Percentiles rank a stretch among this genome's conserved stretches.
Evolutionary conservation across 805 yeast species (phyloP).

Genomic region (Tetrapisispora namnaoensis): DNA sequence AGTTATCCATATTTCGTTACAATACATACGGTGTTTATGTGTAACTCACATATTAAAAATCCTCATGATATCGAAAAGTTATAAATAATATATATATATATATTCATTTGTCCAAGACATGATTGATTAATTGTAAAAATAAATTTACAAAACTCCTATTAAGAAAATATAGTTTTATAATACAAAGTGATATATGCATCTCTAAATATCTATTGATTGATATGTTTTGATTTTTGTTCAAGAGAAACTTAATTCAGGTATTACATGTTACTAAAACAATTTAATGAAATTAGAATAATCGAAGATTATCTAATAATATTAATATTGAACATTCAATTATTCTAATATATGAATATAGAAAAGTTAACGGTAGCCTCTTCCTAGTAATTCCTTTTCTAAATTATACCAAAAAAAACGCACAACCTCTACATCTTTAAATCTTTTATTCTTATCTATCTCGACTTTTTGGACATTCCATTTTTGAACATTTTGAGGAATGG

Average conservation of each 20-base stretch:
- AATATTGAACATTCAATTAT: too few species aligned
- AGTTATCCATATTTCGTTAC: too few species aligned
- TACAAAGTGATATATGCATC: background rate
- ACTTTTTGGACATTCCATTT: constrained; percentile 86
- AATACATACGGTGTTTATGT: too few species aligned
- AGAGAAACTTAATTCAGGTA: background rate
- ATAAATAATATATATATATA: too few species aligned
- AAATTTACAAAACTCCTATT: background rate
- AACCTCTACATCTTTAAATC: constrained; percentile 85
- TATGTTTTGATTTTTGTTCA: background rate
- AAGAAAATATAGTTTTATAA: too few species aligned
- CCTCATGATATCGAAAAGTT: too few species aligned
- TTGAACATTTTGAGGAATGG: constrained; percentile 60
- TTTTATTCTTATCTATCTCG: constrained; percentile 65
- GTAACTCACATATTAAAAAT: too few species aligned
- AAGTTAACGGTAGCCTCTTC: constrained; percentile 45
- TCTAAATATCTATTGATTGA: too few species aligned
- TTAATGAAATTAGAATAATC: too few species aligned
- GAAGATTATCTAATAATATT: background rate
- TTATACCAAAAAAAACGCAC: constrained; percentile 78
- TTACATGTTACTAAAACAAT: background rate
- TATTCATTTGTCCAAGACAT: too few species aligned
- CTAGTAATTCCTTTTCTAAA: constrained; percentile 61
- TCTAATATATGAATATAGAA: too few species aligned
- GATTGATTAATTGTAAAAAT: too few species aligned